Percentiles rank a stretch among this genome's conserved stretches.
phyloP scores from a whole-genome alignment of 352 stramenopile genomes.

The Chrysophaeum taylorii region DNA sequence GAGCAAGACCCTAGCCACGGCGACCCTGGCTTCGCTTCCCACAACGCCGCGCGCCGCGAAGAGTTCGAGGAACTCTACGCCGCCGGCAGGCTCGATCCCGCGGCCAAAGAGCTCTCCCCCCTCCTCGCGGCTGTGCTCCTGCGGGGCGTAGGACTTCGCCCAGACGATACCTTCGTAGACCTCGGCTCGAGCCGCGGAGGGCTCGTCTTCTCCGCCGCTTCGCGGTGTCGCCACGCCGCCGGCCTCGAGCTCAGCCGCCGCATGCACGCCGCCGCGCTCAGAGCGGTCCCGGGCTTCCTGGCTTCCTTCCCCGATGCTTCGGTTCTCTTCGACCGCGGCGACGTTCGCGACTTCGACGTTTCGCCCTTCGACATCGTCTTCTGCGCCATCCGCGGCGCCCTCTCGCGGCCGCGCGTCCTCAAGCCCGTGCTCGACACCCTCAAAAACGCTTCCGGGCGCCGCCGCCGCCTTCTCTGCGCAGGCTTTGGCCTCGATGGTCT shows the following conservation, averaged over 20 bases:
- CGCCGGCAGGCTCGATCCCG: background rate
- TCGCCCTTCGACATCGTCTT: background rate
- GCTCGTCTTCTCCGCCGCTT: background rate
- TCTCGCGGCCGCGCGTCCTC: background rate
- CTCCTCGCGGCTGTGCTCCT: background rate
- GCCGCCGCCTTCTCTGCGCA: background rate
- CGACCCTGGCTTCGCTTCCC: background rate
- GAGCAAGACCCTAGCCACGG: background rate
- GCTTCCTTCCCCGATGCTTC: too few relatives aligned
- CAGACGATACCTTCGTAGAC: background rate
- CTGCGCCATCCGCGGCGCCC: constrained; percentile 1
- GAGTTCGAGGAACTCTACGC: constrained; percentile 4
- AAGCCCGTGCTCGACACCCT: background rate
- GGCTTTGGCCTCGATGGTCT: constrained; percentile 7
- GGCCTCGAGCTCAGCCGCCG: constrained; percentile 1
- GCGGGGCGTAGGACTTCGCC: background rate
- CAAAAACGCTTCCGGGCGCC: background rate
- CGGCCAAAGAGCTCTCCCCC: background rate
- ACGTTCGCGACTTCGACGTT: background rate
- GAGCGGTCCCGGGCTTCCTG: background rate
- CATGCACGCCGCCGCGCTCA: background rate
- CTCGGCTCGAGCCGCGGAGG: background rate
- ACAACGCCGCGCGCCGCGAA: background rate
- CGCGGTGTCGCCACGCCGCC: background rate
- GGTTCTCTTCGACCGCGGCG: background rate